Evolutionary conservation across 345 rosid genomes (phyloP).

Genomic region (Geranium rotundifolium): DNA sequence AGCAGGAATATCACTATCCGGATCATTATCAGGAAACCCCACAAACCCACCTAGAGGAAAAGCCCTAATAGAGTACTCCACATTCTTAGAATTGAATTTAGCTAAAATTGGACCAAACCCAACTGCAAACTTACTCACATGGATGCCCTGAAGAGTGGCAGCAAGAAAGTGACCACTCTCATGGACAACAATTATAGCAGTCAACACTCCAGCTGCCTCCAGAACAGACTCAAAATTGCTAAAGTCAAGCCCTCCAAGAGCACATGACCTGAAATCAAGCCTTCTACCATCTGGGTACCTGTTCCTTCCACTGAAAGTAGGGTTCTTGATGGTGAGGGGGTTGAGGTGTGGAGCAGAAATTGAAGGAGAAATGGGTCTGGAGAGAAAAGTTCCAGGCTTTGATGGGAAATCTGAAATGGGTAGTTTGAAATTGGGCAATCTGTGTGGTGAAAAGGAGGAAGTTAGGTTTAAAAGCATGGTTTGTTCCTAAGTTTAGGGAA

Average conservation of each 20-base stretch:
- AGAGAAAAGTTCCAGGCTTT: constrained; percentile 38
- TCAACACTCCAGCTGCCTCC: constrained; percentile 72
- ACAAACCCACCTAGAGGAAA: constrained; percentile 93
- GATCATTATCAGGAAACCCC: constrained; percentile 97
- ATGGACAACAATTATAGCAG: constrained; percentile 80
- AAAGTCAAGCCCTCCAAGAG: constrained; percentile 62
- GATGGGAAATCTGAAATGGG: constrained; percentile 26
- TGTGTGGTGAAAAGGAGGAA: constrained; percentile 27
- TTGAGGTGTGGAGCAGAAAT: constrained; percentile 19
- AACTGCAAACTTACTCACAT: constrained; percentile 89
- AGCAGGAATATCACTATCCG: constrained; percentile 67
- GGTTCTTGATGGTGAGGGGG: constrained; percentile 21
- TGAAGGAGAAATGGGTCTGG: constrained; percentile 23
- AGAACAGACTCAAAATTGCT: constrained; percentile 58
- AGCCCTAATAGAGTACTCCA: constrained; percentile 81
- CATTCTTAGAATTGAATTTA: constrained; percentile 69
- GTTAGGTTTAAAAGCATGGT: constrained; percentile 65
- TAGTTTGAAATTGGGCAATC: constrained; percentile 24
- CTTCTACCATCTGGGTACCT: constrained; percentile 21
- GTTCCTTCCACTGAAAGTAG: constrained; percentile 20
- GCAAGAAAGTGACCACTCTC: constrained; percentile 92
- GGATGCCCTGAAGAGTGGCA: constrained; percentile 88
- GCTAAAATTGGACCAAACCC: constrained; percentile 95
- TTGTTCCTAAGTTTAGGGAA: constrained; percentile 4
- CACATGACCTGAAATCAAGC: constrained; percentile 34